A percentile compares a stretch with the other conserved stretches of the same genome.
phyloP scores from a whole-genome alignment of 192 early-diverging fungal genomes.

The Umbelopsis isabellina region DNA sequence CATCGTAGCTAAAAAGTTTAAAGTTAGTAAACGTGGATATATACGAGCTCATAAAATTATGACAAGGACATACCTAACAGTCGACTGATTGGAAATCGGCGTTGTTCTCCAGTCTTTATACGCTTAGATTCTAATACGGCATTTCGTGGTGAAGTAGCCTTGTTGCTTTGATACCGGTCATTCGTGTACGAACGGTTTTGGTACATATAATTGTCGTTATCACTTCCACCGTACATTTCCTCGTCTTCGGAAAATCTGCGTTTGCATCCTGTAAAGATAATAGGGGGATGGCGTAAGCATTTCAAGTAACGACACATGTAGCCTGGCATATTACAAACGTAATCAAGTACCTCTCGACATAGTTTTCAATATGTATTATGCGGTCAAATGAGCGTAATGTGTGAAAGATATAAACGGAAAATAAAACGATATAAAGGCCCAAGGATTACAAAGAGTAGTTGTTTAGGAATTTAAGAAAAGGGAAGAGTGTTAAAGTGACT shows the following conservation, averaged over 20 bases:
- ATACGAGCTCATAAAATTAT: conserved; percentile 5
- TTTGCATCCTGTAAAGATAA: conserved; percentile 33
- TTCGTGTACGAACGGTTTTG: not conserved
- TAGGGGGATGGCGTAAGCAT: conserved; percentile 11
- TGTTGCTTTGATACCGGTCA: not conserved
- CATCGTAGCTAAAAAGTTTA: conserved; percentile 48
- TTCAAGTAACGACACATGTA: not conserved
- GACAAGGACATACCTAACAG: conserved; percentile 32
- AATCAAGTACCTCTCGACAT: conserved; percentile 11
- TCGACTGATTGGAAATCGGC: conserved; percentile 32
- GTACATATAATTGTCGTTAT: not conserved
- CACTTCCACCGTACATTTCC: conserved; percentile 26
- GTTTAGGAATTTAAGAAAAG: not conserved
- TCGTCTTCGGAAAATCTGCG: conserved; percentile 39
- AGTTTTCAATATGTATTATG: not conserved
- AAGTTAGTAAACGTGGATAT: not conserved
- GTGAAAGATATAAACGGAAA: not conserved
- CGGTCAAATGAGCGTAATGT: not conserved
- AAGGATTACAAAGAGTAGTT: conserved; percentile 10
- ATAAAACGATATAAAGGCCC: not conserved
- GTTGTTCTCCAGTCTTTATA: conserved; percentile 41
- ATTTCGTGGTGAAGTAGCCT: not conserved
- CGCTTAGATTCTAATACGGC: conserved; percentile 30
- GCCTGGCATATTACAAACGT: not conserved
- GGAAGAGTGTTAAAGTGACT: not conserved